Evolutionary conservation across 1,139 yeast species (phyloP).

Genomic region (Meyerozyma sp.): DNA sequence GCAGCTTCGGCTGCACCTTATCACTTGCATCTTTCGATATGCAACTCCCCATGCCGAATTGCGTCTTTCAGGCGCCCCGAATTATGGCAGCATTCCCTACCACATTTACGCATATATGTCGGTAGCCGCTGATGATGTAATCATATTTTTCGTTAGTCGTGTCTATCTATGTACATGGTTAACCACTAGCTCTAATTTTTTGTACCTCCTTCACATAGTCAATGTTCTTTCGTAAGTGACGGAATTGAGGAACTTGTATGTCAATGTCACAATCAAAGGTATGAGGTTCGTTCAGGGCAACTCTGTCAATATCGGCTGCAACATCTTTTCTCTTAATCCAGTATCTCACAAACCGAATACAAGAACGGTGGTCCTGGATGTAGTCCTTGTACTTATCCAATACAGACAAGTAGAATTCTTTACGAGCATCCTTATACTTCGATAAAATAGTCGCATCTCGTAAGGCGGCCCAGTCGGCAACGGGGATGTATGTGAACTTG

Average conservation of each 20-base stretch:
- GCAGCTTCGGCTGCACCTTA: neutral
- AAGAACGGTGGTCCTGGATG: conserved; percentile 35
- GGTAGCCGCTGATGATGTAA: neutral
- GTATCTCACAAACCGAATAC: conserved; percentile 25
- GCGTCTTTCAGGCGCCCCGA: neutral
- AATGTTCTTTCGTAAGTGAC: conserved; percentile 23
- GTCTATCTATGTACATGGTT: neutral
- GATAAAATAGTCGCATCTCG: conserved; percentile 70
- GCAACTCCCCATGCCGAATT: neutral
- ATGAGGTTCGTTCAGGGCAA: conserved; percentile 16
- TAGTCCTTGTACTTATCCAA: conserved; percentile 46
- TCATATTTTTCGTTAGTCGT: neutral
- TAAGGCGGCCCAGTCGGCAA: conserved; percentile 85
- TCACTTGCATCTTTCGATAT: neutral
- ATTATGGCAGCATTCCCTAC: neutral
- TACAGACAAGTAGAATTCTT: conserved; percentile 52
- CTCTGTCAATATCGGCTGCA: conserved; percentile 15
- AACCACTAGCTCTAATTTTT: neutral
- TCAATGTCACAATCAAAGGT: conserved; percentile 15
- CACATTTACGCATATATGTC: neutral
- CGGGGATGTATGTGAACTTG: conserved; percentile 59
- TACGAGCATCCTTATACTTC: conserved; percentile 36
- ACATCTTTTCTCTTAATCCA: conserved; percentile 27
- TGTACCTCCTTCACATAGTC: conserved; percentile 13
- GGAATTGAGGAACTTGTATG: conserved; percentile 22